Percentiles rank a stretch among this genome's conserved stretches.
These are phyloP conservation scores for Butyriboletus loyo DNA, from an alignment of 768 basidiomycete genomes.

Conservation along the genomic window DNA sequence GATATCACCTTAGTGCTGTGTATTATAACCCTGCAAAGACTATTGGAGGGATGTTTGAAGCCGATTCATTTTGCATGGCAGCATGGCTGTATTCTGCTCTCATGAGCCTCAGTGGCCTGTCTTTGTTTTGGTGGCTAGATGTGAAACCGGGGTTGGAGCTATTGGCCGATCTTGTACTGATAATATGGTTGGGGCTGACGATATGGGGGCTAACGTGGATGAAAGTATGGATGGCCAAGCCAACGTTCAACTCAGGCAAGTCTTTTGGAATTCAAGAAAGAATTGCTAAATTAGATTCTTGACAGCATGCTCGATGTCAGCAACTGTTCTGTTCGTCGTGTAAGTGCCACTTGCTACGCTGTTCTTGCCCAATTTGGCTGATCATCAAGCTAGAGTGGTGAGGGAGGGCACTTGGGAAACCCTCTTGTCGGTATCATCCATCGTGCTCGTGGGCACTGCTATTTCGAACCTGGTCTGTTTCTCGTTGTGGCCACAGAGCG, in stretches of 20 bases:
- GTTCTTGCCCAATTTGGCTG: background rate
- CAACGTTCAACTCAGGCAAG: conserved; percentile 84
- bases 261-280: background rate
- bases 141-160: conserved; percentile 64
- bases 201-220: conserved; percentile 85
- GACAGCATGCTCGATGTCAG: conserved; percentile 79
- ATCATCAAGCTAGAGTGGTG: conserved; percentile 52
- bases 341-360: conserved; percentile 30
- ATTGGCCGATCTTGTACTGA: conserved; percentile 69
- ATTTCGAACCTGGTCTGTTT: conserved; percentile 87
- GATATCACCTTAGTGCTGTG: conserved; percentile 50
- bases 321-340: conserved; percentile 83
- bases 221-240: conserved; percentile 88
- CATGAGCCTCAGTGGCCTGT: conserved; percentile 73
- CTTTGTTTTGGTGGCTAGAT: conserved; percentile 78
- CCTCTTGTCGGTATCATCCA: conserved; percentile 69
- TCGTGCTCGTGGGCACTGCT: conserved; percentile 70
- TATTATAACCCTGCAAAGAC: conserved; percentile 96
- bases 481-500: conserved; percentile 79
- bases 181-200: conserved; percentile 80
- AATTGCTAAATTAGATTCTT: background rate
- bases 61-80: conserved; percentile 74
- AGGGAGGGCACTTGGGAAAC: conserved; percentile 84
- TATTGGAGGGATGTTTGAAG: conserved; percentile 89
- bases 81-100: conserved; percentile 68